Evolutionary conservation across 768 basidiomycete species (phyloP).

Genomic region (Amanita jacksonii): DNA sequence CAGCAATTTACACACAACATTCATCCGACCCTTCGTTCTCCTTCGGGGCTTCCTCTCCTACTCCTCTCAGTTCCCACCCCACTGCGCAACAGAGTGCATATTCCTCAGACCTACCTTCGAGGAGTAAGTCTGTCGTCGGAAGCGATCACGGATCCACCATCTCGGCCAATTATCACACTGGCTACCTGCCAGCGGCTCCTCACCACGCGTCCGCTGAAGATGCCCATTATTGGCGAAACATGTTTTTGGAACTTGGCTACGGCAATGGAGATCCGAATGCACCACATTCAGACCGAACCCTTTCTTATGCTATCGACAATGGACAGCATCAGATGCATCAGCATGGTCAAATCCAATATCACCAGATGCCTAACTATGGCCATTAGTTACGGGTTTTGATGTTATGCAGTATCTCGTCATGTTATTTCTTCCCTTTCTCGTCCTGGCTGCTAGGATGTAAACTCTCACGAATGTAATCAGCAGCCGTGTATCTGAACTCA

Average conservation of each 20-base stretch:
- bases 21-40: constrained; percentile 28
- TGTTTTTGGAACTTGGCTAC: constrained; percentile 68
- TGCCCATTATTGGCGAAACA: constrained; percentile 61
- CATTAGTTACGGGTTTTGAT: background rate
- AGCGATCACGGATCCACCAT: constrained; percentile 7
- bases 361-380: constrained; percentile 8
- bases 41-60: constrained; percentile 32
- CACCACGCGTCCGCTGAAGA: constrained; percentile 49
- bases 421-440: constrained; percentile 1
- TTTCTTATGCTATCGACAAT: background rate
- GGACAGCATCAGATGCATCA: constrained; percentile 9
- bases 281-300: background rate
- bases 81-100: constrained; percentile 7
- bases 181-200: constrained; percentile 26
- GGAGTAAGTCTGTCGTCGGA: constrained; percentile 8
- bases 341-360: constrained; percentile 7
- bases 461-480: no score
- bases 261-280: constrained; percentile 28
- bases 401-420: no score
- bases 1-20: constrained; percentile 23
- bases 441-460: constrained; percentile 4
- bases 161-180: constrained; percentile 20
- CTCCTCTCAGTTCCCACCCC: constrained; percentile 23
- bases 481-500: no score
- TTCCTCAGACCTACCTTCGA: constrained; percentile 5